Evolutionary conservation across 2,329 filamentous ascomycete species (phyloP), one percentile per base, ranked within the genome.

Genomic region (Chaetothyriales sp.): DNA sequence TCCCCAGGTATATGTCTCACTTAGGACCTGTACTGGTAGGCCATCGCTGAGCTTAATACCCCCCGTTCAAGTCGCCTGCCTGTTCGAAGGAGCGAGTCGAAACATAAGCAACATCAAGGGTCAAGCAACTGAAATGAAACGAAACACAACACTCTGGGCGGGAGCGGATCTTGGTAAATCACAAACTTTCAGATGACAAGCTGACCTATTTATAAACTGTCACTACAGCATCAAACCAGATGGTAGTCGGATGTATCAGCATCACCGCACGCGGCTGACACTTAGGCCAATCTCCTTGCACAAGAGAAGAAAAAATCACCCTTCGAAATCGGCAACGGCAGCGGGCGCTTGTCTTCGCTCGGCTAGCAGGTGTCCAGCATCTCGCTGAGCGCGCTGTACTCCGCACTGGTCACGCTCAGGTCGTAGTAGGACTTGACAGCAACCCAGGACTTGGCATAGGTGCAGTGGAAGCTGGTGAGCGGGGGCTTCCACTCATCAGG

Each of bases 401-500:
- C 86, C 0, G 77, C 78, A 46, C 71, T 72, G 1, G 83, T 90
- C 54, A 92, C 70, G 15, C 76, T 82, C 57, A 93, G 67, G 1
- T 64, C 65, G 64, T 83, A 92, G 60, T 79, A 77, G 60, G 73
- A 77, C 78, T 92, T 93, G 58, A 93, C 85, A 61, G 79, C 75
- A 43, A 90, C 74, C 81, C 83, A 93, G 63, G 81, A 79, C 63
- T 77, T 74, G 12, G 85, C 82, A 62, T 93, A 92, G 25, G 77
- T 82, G 75, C 86, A 92, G 65, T 85, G 46, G 51, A 53, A 62
- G 68, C 68, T 75, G 64, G 71, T 60, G 53, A 85, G 68, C 0
- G 81, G 75, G 10, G 84, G 86, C 70, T 86, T 83, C 85, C 86
- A 93, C 9, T 68, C 65, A 61, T 89, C 86, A 0, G 86, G 84